Evolutionary conservation across 495 filamentous ascomycete genomes (phyloP).

Genomic region (Podospora pseudocomata): DNA sequence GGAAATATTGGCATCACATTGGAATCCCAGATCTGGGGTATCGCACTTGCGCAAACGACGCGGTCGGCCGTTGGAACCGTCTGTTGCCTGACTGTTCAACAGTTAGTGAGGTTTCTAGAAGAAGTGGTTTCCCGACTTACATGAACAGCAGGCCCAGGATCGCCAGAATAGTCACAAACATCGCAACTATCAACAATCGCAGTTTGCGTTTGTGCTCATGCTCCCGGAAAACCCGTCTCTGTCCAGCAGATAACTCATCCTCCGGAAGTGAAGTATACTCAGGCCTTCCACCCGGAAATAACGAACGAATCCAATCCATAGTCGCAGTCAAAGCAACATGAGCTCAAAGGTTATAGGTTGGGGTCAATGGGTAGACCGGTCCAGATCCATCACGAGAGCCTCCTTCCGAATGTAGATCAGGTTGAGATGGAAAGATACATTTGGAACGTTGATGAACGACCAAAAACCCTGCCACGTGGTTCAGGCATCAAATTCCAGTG

Average conservation of each 20-base stretch:
- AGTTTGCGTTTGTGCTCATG: background rate
- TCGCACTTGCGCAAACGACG: conserved; percentile 45
- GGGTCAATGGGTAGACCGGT: background rate
- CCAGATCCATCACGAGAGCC: background rate
- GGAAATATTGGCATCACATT: conserved; percentile 48
- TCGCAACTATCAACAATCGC: background rate
- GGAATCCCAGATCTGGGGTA: conserved; percentile 58
- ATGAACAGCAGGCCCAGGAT: conserved; percentile 3
- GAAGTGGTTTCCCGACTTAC: background rate
- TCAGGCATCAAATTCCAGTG: background rate
- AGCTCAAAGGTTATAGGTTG: background rate
- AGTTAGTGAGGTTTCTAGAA: background rate
- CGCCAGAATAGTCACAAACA: conserved; percentile 7
- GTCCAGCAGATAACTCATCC: background rate
- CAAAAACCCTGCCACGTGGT: background rate
- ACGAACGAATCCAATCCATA: conserved; percentile 1
- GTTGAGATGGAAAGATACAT: background rate
- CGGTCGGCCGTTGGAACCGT: background rate
- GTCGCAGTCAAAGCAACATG: background rate
- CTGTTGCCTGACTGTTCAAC: background rate
- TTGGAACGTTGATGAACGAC: background rate
- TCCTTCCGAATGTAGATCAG: background rate
- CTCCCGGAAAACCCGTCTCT: background rate
- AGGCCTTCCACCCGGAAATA: background rate
- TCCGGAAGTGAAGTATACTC: conserved; percentile 3